These are phyloP conservation scores for Stachybotrys echinatus DNA, from an alignment of 2,329 filamentous ascomycete genomes.

Conservation along the genomic window DNA sequence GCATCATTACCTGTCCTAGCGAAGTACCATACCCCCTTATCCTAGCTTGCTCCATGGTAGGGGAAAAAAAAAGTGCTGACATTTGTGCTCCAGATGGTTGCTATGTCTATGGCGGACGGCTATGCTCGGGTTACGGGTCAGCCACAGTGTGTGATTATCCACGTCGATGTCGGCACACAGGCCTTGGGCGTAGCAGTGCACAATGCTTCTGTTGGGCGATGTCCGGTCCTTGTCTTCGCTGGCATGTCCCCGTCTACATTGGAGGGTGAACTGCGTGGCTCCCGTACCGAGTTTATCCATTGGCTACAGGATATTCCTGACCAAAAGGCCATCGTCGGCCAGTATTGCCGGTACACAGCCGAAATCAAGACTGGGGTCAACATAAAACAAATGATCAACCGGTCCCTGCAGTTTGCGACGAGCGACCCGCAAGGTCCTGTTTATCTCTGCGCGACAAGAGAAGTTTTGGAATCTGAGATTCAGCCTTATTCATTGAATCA, in stretches of 20 bases:
- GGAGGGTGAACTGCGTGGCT: slow-evolving; percentile 71
- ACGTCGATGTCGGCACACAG: slow-evolving; percentile 79
- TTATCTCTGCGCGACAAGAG: slow-evolving; percentile 71
- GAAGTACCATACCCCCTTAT: slow-evolving; percentile 46
- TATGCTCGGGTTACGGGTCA: slow-evolving; percentile 68
- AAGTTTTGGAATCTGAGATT: slow-evolving; percentile 83
- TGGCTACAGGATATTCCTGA: slow-evolving; percentile 84
- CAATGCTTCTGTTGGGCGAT: slow-evolving; percentile 70
- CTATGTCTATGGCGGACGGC: slow-evolving; percentile 78
- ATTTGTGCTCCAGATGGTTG: slow-evolving; percentile 66
- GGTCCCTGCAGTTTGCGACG: slow-evolving; percentile 75
- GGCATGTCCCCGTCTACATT: slow-evolving; percentile 72
- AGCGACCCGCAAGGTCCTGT: slow-evolving; percentile 75
- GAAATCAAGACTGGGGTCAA: slow-evolving; percentile 83
- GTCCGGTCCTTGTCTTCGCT: slow-evolving; percentile 72
- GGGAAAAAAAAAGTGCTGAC: slow-evolving; percentile 6
- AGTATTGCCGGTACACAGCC: slow-evolving; percentile 79
- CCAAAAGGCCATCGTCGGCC: slow-evolving; percentile 72
- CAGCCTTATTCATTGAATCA: slow-evolving; percentile 65
- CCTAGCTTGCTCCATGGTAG: neutral
- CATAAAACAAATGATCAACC: slow-evolving; percentile 84
- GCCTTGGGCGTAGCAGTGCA: slow-evolving; percentile 73
- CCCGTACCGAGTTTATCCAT: slow-evolving; percentile 79
- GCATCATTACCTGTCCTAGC: slow-evolving; percentile 74
- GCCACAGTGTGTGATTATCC: slow-evolving; percentile 72